Percentiles rank a stretch among this genome's conserved stretches.
Conservation (phyloP, 202 grass and related monocot genomes). For the Eragrostis tef region DNA sequence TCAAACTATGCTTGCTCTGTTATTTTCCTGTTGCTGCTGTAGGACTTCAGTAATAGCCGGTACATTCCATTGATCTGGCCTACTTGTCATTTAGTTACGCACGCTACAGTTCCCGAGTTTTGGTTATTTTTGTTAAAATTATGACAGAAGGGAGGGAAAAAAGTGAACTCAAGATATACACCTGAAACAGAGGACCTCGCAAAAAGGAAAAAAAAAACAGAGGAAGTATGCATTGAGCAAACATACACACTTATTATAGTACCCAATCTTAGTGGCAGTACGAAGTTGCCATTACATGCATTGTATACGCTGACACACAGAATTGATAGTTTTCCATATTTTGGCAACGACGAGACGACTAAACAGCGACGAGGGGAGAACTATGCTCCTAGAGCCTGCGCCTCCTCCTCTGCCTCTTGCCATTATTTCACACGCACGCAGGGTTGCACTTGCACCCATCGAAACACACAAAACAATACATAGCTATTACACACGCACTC, state of each 20-base stretch:
- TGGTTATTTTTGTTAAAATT: too few relatives aligned
- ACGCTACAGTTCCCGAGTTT: too few relatives aligned
- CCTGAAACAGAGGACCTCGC: not conserved
- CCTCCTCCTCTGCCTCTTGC: slow-evolving; percentile 28
- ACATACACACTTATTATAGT: not conserved
- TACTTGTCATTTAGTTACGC: too few relatives aligned
- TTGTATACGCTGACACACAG: not conserved
- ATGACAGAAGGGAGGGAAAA: too few relatives aligned
- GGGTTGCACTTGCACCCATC: not conserved
- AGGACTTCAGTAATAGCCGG: too few relatives aligned
- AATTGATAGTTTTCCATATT: not conserved
- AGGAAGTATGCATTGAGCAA: not conserved
- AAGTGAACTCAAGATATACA: not conserved
- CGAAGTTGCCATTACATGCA: not conserved
- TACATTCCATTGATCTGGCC: too few relatives aligned
- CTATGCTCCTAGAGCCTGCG: slow-evolving; percentile 8
- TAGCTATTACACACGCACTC: too few relatives aligned
- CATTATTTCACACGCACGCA: slow-evolving; percentile 35
- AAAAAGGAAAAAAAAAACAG: too few relatives aligned
- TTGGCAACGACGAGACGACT: not conserved
- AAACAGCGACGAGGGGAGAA: slow-evolving; percentile 28
- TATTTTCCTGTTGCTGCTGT: too few relatives aligned
- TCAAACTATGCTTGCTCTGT: too few relatives aligned
- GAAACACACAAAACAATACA: too few relatives aligned
- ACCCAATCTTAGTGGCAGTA: not conserved